phyloP scores from a whole-genome alignment of 805 yeast species.

The Saccharomycopsis fodiens region DNA sequence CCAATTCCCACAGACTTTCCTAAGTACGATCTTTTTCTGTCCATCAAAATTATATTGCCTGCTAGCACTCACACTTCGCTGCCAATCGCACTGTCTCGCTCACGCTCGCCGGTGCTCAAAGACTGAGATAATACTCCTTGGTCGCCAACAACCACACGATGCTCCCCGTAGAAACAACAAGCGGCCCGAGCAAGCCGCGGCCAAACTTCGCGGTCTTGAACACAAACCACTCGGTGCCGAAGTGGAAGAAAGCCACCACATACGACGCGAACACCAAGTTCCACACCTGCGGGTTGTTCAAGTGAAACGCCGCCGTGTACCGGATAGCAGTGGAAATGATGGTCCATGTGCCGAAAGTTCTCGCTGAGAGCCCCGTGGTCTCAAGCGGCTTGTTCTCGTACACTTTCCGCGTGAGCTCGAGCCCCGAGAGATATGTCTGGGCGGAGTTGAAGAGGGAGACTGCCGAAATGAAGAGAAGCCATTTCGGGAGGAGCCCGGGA shows the following conservation, averaged over 20 bases:
- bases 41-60: no score
- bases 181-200: slow-evolving; percentile 84
- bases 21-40: no score
- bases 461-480: slow-evolving; percentile 66
- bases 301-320: slow-evolving; percentile 76
- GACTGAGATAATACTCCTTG: slow-evolving; percentile 47
- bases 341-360: slow-evolving; percentile 99
- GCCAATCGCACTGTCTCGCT: no score
- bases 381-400: slow-evolving; percentile 58
- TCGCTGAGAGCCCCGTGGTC: slow-evolving; percentile 68
- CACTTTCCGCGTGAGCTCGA: slow-evolving; percentile 69
- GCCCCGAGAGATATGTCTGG: slow-evolving; percentile 76
- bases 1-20: no score
- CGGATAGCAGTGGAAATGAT: slow-evolving; percentile 77
- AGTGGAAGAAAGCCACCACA: slow-evolving; percentile 77
- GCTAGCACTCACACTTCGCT: no score
- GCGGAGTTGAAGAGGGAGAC: slow-evolving; percentile 89
- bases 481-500: slow-evolving; percentile 63
- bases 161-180: slow-evolving; percentile 69
- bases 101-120: no score
- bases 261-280: slow-evolving; percentile 76
- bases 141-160: slow-evolving; percentile 75
- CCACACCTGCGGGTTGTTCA: slow-evolving; percentile 62
- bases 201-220: slow-evolving; percentile 78
- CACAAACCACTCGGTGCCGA: slow-evolving; percentile 72